Evolutionary conservation across 768 basidiomycete species (phyloP).

Genomic region (Mycena latifolia): DNA sequence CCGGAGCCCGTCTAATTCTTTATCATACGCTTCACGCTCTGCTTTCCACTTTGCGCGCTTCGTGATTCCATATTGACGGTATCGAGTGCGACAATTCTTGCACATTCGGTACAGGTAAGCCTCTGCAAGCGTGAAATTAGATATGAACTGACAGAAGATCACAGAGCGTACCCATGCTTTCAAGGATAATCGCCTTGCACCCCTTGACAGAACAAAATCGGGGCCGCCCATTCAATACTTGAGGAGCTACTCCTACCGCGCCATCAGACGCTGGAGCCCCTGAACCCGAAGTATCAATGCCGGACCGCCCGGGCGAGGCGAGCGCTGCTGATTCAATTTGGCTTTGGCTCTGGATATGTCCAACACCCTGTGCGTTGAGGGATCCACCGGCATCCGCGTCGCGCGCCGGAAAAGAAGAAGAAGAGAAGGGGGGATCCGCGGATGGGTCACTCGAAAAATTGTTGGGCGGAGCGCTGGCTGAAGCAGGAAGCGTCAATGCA

Average conservation of each 20-base stretch:
- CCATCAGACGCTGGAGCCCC: neutral
- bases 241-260: neutral
- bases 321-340: neutral
- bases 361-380: neutral
- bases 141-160: conserved; percentile 29
- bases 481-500: conserved; percentile 53
- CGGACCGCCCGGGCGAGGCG: neutral
- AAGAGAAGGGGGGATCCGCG: neutral
- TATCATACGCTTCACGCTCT: conserved; percentile 57
- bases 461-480: neutral
- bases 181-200: conserved; percentile 59
- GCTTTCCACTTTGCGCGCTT: conserved; percentile 68
- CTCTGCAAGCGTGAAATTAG: conserved; percentile 31
- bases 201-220: conserved; percentile 68
- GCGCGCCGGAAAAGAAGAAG: neutral
- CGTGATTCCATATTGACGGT: conserved; percentile 64
- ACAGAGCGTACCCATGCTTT: conserved; percentile 44
- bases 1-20: conserved; percentile 52
- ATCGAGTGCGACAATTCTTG: conserved; percentile 59
- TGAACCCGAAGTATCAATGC: neutral
- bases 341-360: no score
- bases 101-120: conserved; percentile 59
- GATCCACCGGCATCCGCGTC: neutral
- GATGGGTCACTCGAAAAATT: neutral
- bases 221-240: conserved; percentile 27